Evolutionary conservation across 2,329 filamentous ascomycete species (phyloP), one percentile per base, ranked within the genome.

Genomic region (Ilyonectria destructans): DNA sequence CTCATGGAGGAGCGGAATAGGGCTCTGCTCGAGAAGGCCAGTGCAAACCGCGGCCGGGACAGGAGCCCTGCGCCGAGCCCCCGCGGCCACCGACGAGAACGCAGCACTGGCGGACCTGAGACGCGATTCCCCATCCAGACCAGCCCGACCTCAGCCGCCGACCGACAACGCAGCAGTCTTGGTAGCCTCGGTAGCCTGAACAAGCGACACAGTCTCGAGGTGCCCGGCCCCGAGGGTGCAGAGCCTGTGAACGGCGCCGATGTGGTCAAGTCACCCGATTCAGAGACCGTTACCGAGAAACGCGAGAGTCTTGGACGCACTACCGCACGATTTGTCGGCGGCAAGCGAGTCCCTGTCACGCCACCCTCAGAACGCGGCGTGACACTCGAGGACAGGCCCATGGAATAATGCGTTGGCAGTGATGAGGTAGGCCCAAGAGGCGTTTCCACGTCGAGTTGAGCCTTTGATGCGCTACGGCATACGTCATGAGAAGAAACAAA

Each of bases 1-100:
- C 91, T 97, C 73, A 96, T 97, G 90, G 96, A 98, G 82, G 96
- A 97, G 80, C 91, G 96, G 59, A 93, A 94, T 79, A 91, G 94
- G 69, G 94, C 94, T 58, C 88, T 96, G 69, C 90, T 96, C 54
- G 89, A 90, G 72, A 90, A 91, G 78, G 86, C 85, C 64, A 89
- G 87, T 37, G 86, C 87, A 19, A 83, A 90, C 73, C 90, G 94
- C 59, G 92, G 90, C 78, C 90, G 95, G 57, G 93, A 91, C 33
- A 92, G 89, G 26, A 95, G 92, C 69, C 95, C 95, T 8, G 91
- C 88, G 6, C 90, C 90, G 29, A 86, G 88, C 69, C 84, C 89
- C 7, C 81, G 82, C 12, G 85, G 85, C 45, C 93, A 97, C 79
- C 89, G 94, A 64, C 91, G 95, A 71, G 95, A 98, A 77, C 90